These are phyloP conservation scores for Articulospora tetracladia DNA, from an alignment of 495 filamentous ascomycete species.

Conservation along the genomic window DNA sequence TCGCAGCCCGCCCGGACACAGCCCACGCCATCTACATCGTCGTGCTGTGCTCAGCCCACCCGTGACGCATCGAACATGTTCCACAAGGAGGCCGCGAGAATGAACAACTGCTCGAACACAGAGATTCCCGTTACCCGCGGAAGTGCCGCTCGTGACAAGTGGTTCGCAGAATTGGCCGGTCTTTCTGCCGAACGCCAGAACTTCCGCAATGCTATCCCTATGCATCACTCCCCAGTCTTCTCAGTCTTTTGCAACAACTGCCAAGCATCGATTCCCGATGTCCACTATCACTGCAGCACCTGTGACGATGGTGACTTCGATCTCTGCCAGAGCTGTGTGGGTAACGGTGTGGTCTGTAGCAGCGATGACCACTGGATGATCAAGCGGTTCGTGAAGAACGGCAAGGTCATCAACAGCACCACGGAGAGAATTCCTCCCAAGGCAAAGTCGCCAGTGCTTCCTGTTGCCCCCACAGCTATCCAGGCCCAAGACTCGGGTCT, in stretches of 20 bases:
- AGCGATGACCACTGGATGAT: constrained; percentile 86
- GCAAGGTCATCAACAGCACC: constrained; percentile 75
- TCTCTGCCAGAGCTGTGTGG: constrained; percentile 78
- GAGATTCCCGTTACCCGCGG: constrained; percentile 29
- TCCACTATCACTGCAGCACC: constrained; percentile 90
- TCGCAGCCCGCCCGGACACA: not conserved
- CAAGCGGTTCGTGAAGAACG: constrained; percentile 77
- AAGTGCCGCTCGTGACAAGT: constrained; percentile 29
- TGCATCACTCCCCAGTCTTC: constrained; percentile 28
- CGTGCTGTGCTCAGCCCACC: constrained; percentile 12
- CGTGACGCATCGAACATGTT: constrained; percentile 7
- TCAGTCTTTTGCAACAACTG: constrained; percentile 94
- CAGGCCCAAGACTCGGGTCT: constrained; percentile 21
- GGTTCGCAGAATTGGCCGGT: constrained; percentile 35
- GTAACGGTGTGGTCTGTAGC: constrained; percentile 69
- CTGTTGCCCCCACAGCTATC: constrained; percentile 18
- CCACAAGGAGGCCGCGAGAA: constrained; percentile 8
- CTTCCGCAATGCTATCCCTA: not conserved
- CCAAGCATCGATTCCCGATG: constrained; percentile 66
- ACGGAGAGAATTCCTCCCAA: constrained; percentile 76
- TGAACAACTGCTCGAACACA: constrained; percentile 11
- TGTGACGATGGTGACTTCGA: constrained; percentile 96
- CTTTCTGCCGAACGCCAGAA: constrained; percentile 20
- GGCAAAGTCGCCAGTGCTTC: constrained; percentile 22
- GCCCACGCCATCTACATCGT: not conserved